Conservation (phyloP, 305 asterid genomes). For the Salvia sclarea region DNA sequence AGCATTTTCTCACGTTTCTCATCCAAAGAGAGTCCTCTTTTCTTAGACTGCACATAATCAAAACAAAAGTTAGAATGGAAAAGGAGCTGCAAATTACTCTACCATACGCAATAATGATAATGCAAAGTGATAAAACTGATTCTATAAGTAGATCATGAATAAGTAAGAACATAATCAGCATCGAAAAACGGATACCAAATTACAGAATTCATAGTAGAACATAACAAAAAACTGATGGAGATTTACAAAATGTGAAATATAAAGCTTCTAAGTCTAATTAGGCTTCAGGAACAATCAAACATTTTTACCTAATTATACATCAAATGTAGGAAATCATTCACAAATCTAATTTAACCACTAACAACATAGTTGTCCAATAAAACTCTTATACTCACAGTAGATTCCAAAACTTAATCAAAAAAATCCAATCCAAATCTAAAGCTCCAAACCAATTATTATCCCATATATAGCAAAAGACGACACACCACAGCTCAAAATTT, state of each 20-base stretch:
- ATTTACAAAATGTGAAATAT: neutral
- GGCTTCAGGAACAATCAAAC: slow-evolving; percentile 7
- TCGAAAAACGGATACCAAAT: neutral
- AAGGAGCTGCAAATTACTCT: neutral
- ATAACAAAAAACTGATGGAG: neutral
- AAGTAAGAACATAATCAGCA: neutral
- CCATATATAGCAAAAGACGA: slow-evolving; percentile 1
- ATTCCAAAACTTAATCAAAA: neutral
- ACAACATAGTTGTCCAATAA: neutral
- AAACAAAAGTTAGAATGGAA: slow-evolving; percentile 24
- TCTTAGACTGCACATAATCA: slow-evolving; percentile 59
- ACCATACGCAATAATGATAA: neutral
- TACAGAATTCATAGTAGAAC: neutral
- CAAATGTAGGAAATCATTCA: neutral
- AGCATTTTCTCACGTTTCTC: slow-evolving; percentile 97
- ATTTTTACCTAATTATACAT: slow-evolving; percentile 12
- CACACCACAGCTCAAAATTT: neutral
- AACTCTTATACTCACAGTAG: neutral
- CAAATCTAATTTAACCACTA: neutral
- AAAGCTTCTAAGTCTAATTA: neutral
- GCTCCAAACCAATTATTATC: neutral
- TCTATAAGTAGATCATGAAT: neutral
- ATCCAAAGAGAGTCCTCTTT: slow-evolving; percentile 91
- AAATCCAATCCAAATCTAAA: neutral
- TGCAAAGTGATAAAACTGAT: neutral